Base-by-base conservation (phyloP, 257 asterid species). In the Solanum pimpinellifolium region DNA sequence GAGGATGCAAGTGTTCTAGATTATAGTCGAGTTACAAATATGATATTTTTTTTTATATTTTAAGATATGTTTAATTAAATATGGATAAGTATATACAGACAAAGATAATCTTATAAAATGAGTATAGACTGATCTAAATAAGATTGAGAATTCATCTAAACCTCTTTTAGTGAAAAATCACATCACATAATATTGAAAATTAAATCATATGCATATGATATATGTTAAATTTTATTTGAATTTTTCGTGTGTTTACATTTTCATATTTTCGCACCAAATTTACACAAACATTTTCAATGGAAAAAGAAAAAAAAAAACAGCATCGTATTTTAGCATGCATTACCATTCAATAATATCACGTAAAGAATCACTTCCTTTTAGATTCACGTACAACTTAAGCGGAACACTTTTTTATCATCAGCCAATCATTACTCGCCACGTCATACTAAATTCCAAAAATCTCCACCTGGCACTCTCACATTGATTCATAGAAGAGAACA, bases 251-350 rank as follows among this genome's bases (percentile, higher is more conserved):
- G 2, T 56, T 20, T 59, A 59, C 25, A 2, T 59, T 0, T 56
- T 18, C 11, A 18, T 56, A 11, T 56, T 56, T 56, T 59, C 2
- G 8, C 12, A 59, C 2, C 25, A 62, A 62, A n/a, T n/a, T n/a
- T 62, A 62, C n/a, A 23, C 1, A 65, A 70, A 70, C 8, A 4
- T 3, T 33, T 70, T 33, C 16, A 72, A 35, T 20, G 44, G 35
- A 33, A 33, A 33, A 0, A 1, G 0, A 74, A 73, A 74, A 37
- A 29, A 29, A 10, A 23, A 6, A 33, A 44, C 62, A 49, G 85
- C 85, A 49, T 81, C 69, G 68, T 80, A 49, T 80, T 80, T 80
- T 80, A 49, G 68, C 85, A 80, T 80, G 69, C 85, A 80, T 80
- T 29, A 80, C 11, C 68, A 49, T 80, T 49, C 29, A 49, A 18